These are phyloP conservation scores for Trichosporon sp. DNA, from an alignment of 1,284 basidiomycete species.

Conservation along the genomic window DNA sequence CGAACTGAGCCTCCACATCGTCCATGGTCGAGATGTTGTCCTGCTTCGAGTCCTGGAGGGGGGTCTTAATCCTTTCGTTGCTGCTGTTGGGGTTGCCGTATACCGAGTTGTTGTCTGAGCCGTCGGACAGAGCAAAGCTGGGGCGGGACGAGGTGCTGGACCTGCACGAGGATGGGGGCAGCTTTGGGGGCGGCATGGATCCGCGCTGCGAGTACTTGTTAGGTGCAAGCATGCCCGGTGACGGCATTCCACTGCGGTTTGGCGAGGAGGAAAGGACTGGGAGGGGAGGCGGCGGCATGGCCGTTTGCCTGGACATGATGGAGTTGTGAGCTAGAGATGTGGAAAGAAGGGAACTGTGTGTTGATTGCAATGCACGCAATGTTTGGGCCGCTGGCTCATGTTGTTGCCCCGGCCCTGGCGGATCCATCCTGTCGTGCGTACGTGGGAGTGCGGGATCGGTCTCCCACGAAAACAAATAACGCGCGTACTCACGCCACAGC, in stretches of 20 bases:
- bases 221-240: slow-evolving; percentile 6
- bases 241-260: slow-evolving; percentile 8
- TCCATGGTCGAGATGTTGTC: slow-evolving; percentile 25
- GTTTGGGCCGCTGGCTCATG: slow-evolving; percentile 12
- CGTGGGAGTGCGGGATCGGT: slow-evolving; percentile 3
- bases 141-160: slow-evolving; percentile 27
- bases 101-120: slow-evolving; percentile 11
- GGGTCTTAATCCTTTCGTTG: slow-evolving; percentile 31
- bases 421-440: slow-evolving; percentile 3
- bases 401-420: slow-evolving; percentile 20
- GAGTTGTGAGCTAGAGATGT: not conserved
- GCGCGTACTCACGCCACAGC: slow-evolving; percentile 5
- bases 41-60: slow-evolving; percentile 28
- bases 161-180: slow-evolving; percentile 24
- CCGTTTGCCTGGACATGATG: slow-evolving; percentile 19
- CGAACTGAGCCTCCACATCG: slow-evolving; percentile 48
- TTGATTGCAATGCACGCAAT: not conserved
- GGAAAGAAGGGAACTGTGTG: slow-evolving; percentile 18
- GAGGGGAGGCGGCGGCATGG: slow-evolving; percentile 20
- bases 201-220: slow-evolving; percentile 17
- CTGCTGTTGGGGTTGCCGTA: slow-evolving; percentile 1
- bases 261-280: not conserved
- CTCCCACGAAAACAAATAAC: slow-evolving; percentile 18
- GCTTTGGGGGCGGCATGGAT: slow-evolving; percentile 30
- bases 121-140: slow-evolving; percentile 25